Conservation (phyloP, 2,329 filamentous ascomycete genomes). For the Trichoderma koningii region DNA sequence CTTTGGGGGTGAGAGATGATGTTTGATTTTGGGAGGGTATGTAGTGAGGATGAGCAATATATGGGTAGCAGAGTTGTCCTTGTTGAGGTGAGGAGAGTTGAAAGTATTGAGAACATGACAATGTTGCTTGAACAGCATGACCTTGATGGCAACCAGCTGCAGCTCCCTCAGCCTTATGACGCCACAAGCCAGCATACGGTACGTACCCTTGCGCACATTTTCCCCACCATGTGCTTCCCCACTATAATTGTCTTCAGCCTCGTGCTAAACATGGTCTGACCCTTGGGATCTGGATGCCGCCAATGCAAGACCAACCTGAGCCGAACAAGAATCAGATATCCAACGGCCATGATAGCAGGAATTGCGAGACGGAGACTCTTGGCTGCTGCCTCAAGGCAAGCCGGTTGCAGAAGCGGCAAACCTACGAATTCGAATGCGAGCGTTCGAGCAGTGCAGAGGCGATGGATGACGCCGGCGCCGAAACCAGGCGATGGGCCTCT, state of each 20-base stretch:
- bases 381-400: constrained; percentile 31
- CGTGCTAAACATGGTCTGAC: constrained; percentile 22
- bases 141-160: constrained; percentile 6
- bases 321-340: background rate
- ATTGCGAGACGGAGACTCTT: constrained; percentile 33
- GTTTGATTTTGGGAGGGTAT: too few species aligned
- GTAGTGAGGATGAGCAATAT: background rate
- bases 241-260: constrained; percentile 26
- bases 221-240: background rate
- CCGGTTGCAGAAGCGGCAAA: constrained; percentile 26
- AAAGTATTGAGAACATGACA: background rate
- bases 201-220: background rate
- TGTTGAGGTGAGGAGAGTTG: background rate
- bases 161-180: constrained; percentile 25
- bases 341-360: constrained; percentile 30
- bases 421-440: background rate
- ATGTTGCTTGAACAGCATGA: background rate
- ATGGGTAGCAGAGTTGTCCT: background rate
- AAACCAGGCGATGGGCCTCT: constrained; percentile 63
- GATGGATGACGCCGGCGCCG: constrained; percentile 57
- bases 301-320: background rate
- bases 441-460: constrained; percentile 41
- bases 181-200: constrained; percentile 3
- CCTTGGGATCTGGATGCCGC: background rate
- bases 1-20: background rate